phyloP scores from a whole-genome alignment of 306 rosid species.

The Gynostemma pentaphyllum region DNA sequence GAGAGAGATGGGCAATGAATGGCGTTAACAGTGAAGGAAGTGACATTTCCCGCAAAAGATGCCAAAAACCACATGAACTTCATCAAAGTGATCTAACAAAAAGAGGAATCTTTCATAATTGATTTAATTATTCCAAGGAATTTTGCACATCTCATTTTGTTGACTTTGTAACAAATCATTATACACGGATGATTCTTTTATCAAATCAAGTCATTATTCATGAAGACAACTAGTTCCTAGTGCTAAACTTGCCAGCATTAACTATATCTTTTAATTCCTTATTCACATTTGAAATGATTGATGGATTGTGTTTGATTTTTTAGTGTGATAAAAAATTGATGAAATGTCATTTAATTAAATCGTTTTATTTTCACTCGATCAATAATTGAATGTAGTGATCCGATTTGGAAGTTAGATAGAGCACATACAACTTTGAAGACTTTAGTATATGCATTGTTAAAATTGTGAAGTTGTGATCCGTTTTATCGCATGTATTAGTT shows the following conservation, averaged over 20 bases:
- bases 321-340: no score
- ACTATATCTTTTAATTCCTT: neutral
- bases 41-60: conserved; percentile 7
- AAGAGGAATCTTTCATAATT: neutral
- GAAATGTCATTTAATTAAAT: no score
- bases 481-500: no score
- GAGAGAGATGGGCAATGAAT: neutral
- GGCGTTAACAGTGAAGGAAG: neutral
- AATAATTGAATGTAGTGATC: no score
- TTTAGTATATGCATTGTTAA: no score
- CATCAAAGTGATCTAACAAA: neutral
- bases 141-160: neutral
- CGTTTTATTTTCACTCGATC: no score
- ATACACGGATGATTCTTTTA: neutral
- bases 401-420: no score
- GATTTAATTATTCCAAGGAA: neutral
- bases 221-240: neutral
- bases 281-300: neutral
- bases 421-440: no score
- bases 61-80: conserved; percentile 4
- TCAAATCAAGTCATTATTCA: neutral
- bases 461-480: no score
- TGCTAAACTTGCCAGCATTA: neutral
- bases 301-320: neutral
- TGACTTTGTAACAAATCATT: neutral